These are phyloP conservation scores for Fusarium drepaniforme DNA, from an alignment of 2,329 filamentous ascomycete genomes.

Conservation along the genomic window DNA sequence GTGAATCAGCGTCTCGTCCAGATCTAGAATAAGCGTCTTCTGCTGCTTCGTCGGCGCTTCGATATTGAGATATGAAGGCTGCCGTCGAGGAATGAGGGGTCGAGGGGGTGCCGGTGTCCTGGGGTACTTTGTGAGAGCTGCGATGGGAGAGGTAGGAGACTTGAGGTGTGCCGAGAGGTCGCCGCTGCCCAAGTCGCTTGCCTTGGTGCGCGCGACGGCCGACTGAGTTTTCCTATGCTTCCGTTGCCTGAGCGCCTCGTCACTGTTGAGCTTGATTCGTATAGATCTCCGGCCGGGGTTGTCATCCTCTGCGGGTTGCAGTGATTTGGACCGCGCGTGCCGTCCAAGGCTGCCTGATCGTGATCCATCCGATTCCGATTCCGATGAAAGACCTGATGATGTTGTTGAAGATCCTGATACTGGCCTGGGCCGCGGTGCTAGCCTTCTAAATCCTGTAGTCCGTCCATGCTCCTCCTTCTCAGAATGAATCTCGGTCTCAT, in stretches of 20 bases:
- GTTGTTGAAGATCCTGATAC: slow-evolving; percentile 54
- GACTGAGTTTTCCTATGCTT: slow-evolving; percentile 75
- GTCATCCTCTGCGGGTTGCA: slow-evolving; percentile 71
- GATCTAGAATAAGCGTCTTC: slow-evolving; percentile 94
- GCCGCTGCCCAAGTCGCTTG: slow-evolving; percentile 52
- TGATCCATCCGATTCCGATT: slow-evolving; percentile 73
- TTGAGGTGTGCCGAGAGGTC: slow-evolving; percentile 86
- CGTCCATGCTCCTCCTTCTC: slow-evolving; percentile 46
- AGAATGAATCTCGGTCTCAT: slow-evolving; percentile 39
- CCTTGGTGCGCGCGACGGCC: slow-evolving; percentile 57
- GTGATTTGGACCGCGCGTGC: slow-evolving; percentile 74
- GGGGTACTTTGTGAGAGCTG: slow-evolving; percentile 87
- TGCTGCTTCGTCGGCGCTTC: slow-evolving; percentile 72
- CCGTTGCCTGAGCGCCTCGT: slow-evolving; percentile 79
- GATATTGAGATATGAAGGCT: slow-evolving; percentile 85
- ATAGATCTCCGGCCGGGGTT: slow-evolving; percentile 81
- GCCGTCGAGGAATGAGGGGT: slow-evolving; percentile 87
- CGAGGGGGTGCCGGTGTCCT: slow-evolving; percentile 89
- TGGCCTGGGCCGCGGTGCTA: slow-evolving; percentile 43
- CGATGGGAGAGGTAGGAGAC: slow-evolving; percentile 88
- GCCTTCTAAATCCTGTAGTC: slow-evolving; percentile 44
- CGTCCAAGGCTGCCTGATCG: slow-evolving; percentile 49
- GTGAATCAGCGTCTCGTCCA: slow-evolving; percentile 98
- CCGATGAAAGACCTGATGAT: slow-evolving; percentile 77
- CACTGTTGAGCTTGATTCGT: slow-evolving; percentile 88